A percentile compares a stretch with the other conserved stretches of the same genome.
Evolutionary conservation across 2,329 filamentous ascomycete genomes (phyloP).

Genomic region (Exophiala alcalophila): DNA sequence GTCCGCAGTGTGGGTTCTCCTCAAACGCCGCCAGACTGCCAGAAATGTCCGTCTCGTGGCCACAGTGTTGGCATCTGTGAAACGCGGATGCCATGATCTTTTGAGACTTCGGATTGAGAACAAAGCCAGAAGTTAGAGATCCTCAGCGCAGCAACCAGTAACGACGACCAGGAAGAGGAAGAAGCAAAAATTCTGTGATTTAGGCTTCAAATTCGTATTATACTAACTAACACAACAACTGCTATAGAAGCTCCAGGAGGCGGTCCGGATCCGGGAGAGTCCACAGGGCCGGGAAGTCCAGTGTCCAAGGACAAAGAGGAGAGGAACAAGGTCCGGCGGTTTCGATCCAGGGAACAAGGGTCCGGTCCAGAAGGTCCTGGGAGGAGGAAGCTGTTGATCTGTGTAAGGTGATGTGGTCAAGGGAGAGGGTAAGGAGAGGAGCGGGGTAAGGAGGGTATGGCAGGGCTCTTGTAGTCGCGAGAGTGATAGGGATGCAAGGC

Average conservation of each 20-base stretch:
- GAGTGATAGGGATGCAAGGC: constrained; percentile 18
- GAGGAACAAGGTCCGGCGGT: no score
- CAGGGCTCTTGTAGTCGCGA: constrained; percentile 7
- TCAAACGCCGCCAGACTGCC: constrained; percentile 37
- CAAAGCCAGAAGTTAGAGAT: constrained; percentile 23
- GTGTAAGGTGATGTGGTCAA: constrained; percentile 18
- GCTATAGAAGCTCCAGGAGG: constrained; percentile 29
- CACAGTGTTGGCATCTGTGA: constrained; percentile 41
- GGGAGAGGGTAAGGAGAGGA: constrained; percentile 11
- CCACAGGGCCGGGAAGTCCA: constrained; percentile 1
- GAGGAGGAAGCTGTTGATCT: constrained; percentile 10
- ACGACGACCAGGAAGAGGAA: constrained; percentile 25
- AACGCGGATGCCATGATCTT: constrained; percentile 39
- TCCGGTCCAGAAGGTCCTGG: constrained; percentile 18
- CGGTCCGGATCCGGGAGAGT: constrained; percentile 21
- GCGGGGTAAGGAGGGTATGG: constrained; percentile 22
- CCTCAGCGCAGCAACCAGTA: constrained; percentile 20
- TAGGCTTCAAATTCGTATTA: constrained; percentile 30
- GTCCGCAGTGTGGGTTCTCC: constrained; percentile 40
- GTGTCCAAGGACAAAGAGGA: constrained; percentile 19
- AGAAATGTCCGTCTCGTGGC: constrained; percentile 39
- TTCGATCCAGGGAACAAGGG: constrained; percentile 1
- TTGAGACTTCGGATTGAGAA: constrained; percentile 13
- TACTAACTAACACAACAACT: constrained; percentile 30
- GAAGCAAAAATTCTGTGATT: constrained; percentile 30